phyloP scores from a whole-genome alignment of 805 yeast species.

The Metschnikowia matae region DNA sequence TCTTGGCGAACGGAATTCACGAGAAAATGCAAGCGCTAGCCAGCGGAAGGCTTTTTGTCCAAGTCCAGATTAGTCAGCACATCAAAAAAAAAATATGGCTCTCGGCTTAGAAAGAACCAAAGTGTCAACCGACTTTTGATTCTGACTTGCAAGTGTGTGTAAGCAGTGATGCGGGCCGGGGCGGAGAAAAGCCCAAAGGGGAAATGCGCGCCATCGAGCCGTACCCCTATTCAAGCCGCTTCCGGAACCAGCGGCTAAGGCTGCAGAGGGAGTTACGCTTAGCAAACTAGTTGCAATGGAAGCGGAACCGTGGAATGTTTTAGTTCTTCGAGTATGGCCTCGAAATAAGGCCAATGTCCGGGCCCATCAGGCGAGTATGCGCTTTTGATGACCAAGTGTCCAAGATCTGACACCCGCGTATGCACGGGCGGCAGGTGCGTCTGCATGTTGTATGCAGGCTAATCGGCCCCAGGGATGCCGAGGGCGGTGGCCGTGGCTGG shows the following conservation, averaged over 20 bases:
- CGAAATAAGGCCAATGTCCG: no score
- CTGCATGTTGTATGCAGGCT: no score
- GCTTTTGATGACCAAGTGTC: background rate
- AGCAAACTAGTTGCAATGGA: background rate
- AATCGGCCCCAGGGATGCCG: background rate
- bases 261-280: background rate
- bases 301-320: no score
- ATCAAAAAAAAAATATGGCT: no score
- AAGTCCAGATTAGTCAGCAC: no score
- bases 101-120: no score
- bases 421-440: background rate
- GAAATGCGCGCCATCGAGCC: background rate
- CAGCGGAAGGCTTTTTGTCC: no score
- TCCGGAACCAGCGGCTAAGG: background rate
- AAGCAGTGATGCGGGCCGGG: background rate
- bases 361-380: background rate
- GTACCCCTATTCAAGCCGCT: background rate
- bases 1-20: no score
- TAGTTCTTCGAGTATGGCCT: no score
- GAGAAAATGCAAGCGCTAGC: no score
- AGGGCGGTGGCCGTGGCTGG: background rate
- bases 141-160: background rate
- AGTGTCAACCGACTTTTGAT: no score
- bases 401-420: constrained; percentile 1
- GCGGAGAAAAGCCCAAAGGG: background rate